Conservation (phyloP, 2,329 filamentous ascomycete species). For the Neonectria punicea region DNA sequence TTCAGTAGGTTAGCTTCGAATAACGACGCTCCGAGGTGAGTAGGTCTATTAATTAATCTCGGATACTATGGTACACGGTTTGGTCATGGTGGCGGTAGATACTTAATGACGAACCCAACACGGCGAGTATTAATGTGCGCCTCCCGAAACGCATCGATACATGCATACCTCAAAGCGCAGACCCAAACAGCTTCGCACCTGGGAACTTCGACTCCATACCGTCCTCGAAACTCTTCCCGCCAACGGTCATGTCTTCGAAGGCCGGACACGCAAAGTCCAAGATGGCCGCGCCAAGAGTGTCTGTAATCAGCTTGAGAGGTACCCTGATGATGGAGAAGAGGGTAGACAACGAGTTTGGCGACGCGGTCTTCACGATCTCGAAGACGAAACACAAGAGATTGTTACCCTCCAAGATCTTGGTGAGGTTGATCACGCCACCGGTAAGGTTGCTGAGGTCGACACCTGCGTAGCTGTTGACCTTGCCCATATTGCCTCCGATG, state of each 20-base stretch:
- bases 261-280: constrained; percentile 18
- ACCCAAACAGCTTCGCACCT: constrained; percentile 7
- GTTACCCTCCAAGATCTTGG: constrained; percentile 55
- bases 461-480: constrained; percentile 59
- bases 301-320: constrained; percentile 17
- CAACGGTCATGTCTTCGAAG: constrained; percentile 19
- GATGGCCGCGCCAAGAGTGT: constrained; percentile 12
- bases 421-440: constrained; percentile 55
- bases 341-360: constrained; percentile 20
- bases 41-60: no score
- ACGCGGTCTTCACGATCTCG: constrained; percentile 49
- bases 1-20: no score
- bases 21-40: no score
- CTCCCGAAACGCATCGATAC: no score
- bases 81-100: no score
- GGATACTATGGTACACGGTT: no score
- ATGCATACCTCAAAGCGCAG: neutral
- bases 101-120: no score
- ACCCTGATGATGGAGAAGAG: constrained; percentile 15
- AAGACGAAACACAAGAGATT: constrained; percentile 55
- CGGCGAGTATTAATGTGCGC: no score
- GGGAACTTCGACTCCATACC: constrained; percentile 11
- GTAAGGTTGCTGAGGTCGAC: constrained; percentile 56
- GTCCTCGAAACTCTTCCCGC: constrained; percentile 16
- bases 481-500: constrained; percentile 63